These are phyloP conservation scores for Aspergillus haitiensis DNA, from an alignment of 495 filamentous ascomycete species.

Conservation along the genomic window DNA sequence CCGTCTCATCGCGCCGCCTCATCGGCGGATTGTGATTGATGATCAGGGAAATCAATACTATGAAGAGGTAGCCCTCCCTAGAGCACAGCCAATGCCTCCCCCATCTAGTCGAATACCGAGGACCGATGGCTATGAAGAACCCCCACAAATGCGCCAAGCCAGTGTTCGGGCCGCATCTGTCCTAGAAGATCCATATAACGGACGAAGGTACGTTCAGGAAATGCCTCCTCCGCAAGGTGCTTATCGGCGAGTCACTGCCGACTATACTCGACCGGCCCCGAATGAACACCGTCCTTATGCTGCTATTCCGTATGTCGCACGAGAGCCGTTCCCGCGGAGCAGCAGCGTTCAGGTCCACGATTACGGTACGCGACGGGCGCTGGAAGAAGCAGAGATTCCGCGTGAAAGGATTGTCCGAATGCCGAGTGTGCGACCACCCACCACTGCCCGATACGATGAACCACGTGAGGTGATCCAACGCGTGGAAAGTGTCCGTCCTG, in stretches of 20 bases:
- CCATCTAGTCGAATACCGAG: constrained; percentile 41
- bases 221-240: constrained; percentile 43
- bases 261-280: constrained; percentile 38
- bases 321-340: constrained; percentile 38
- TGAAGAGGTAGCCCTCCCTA: constrained; percentile 53
- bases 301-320: constrained; percentile 31
- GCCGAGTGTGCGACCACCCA: constrained; percentile 57
- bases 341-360: constrained; percentile 46
- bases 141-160: constrained; percentile 32
- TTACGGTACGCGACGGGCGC: constrained; percentile 39
- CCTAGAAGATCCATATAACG: constrained; percentile 43
- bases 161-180: constrained; percentile 46
- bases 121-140: constrained; percentile 42
- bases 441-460: constrained; percentile 53
- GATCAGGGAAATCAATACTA: constrained; percentile 70
- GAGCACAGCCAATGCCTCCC: constrained; percentile 52
- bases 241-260: constrained; percentile 47
- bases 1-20: constrained; percentile 58
- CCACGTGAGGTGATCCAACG: constrained; percentile 48
- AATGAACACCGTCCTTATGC: constrained; percentile 38
- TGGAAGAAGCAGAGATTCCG: constrained; percentile 47
- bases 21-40: constrained; percentile 66
- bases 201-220: constrained; percentile 48
- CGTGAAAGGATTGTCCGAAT: constrained; percentile 57
- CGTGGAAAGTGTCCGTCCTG: constrained; percentile 53